phyloP scores from a whole-genome alignment of 169 alveolate genomes.

The Plasmodium reichenowi region DNA sequence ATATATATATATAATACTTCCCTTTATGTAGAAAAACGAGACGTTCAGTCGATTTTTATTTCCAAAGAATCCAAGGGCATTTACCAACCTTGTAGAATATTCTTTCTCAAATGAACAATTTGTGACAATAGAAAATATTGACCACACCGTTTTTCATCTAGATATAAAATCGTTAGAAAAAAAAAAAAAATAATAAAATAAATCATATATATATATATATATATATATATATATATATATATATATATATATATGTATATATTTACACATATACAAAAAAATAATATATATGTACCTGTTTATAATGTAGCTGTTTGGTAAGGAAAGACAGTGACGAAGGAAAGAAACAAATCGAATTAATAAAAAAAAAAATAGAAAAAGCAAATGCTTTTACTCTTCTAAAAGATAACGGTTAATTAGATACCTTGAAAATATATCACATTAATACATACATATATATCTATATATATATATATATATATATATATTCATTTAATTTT shows the following conservation, averaged over 20 bases:
- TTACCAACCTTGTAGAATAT: conserved; percentile 44
- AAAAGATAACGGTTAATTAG: conserved; percentile 43
- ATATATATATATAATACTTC: background rate
- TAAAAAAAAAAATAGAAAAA: conserved; percentile 55
- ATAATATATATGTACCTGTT: background rate
- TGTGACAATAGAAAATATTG: conserved; percentile 44
- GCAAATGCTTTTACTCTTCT: conserved; percentile 40
- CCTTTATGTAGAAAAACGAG: conserved; percentile 40
- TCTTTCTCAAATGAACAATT: conserved; percentile 64
- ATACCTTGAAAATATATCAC: background rate
- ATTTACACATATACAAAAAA: background rate
- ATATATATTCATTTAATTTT: background rate
- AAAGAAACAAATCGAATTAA: conserved; percentile 48
- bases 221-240: background rate
- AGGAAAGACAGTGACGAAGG: conserved; percentile 59
- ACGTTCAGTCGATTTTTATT: conserved; percentile 60
- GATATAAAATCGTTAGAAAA: conserved; percentile 58
- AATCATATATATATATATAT: background rate
- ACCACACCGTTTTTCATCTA: conserved; percentile 73
- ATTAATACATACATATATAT: background rate
- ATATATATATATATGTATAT: background rate
- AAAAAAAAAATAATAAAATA: background rate
- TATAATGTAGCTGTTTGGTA: conserved; percentile 25
- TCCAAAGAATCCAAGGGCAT: conserved; percentile 76
- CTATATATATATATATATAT: background rate